Base-by-base conservation (phyloP, 2,329 filamentous ascomycete genomes). In the Clarireedia monteithiana region DNA sequence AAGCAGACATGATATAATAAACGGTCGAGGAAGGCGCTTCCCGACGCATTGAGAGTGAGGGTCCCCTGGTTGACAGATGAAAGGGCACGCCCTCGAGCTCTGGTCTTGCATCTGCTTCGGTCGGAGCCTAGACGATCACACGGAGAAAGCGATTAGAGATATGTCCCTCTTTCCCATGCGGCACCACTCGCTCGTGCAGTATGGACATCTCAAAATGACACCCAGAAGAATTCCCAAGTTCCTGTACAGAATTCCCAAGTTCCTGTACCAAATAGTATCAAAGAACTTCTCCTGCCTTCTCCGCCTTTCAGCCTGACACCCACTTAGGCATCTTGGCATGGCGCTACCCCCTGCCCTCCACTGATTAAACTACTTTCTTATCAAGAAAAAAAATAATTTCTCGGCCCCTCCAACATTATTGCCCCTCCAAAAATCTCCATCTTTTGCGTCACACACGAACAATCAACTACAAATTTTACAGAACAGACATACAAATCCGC, bases 1-100 rank as follows among this genome's bases (percentile, higher is more conserved):
- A 72, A 70, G 57, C 66, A 63, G 27, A 44, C 47, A n/a, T 67
- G 56, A 64, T 45, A 2, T 50, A 38, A n/a, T 3, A 34, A 44
- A 44, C 23, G 17, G 15, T 14, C 23, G 40, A 44, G 40, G 40
- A 44, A 44, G n/a, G 30, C 10, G 30, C 10, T 34, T 34, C 30
- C 9, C 12, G 30, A 3, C 5, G 14, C 30, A 34, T 14, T 12
- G 30, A 12, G 30, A 34, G 30, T 12, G 30, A 34, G 30, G 10
- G 10, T 34, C 30, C 1, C 30, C 30, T 4, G 4, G 10, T 12
- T 12, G 30, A 34, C 30, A 34, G 30, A 34, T 9, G 9, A 34
- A 34, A 12, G 7, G 30, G 30, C 30, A 34, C 30, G 30, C 10
- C 10, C 30, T 4, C 10, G 5, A 34, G 30, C 30, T 12, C 30